Percentiles rank a stretch among this genome's conserved stretches.
phyloP scores from a whole-genome alignment of 2,329 filamentous ascomycete species.

The Aspergillus pseudoglaucus region DNA sequence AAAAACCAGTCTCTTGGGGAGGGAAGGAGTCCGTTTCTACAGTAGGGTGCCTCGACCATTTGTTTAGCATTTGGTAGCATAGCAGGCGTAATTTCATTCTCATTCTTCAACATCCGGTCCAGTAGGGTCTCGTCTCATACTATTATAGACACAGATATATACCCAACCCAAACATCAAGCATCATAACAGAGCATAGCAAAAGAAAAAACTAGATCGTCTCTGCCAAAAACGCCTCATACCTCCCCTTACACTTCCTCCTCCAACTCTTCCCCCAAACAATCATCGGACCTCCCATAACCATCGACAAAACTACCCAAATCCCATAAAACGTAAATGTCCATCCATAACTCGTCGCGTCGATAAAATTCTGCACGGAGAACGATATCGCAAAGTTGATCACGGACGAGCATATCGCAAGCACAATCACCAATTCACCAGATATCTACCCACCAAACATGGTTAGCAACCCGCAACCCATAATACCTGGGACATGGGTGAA shows the following conservation, averaged over 20 bases:
- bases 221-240: conserved; percentile 21
- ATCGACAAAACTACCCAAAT: conserved; percentile 20
- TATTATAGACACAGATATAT: background rate
- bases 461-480: background rate
- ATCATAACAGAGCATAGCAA: background rate
- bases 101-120: no score
- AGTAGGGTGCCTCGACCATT: no score
- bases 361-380: conserved; percentile 38
- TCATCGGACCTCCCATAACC: conserved; percentile 23
- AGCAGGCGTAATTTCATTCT: no score
- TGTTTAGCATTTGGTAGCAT: no score
- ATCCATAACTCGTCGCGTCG: conserved; percentile 26
- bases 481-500: background rate
- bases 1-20: no score
- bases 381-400: conserved; percentile 31
- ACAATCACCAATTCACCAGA: conserved; percentile 34
- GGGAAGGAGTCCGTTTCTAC: no score
- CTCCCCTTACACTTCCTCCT: conserved; percentile 17
- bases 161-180: no score
- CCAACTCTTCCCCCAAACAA: conserved; percentile 30
- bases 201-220: conserved; percentile 6
- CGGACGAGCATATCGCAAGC: conserved; percentile 29
- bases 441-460: conserved; percentile 14
- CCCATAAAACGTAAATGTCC: conserved; percentile 31
- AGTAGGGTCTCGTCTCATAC: no score